Percentiles rank a stretch among this genome's conserved stretches.
phyloP scores from a whole-genome alignment of 2,329 filamentous ascomycete species.

The Xylaria sp. region DNA sequence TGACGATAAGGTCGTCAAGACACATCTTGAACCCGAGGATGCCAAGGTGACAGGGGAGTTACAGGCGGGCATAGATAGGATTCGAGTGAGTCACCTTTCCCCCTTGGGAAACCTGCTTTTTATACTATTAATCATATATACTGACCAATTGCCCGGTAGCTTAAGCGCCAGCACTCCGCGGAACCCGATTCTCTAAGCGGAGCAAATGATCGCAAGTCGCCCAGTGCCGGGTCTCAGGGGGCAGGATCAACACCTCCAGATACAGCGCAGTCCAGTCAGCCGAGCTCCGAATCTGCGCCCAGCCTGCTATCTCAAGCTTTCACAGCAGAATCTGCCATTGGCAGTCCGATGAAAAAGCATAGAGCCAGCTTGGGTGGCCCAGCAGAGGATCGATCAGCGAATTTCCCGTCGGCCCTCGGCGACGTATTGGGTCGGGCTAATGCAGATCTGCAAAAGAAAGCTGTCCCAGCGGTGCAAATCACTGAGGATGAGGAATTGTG shows the following conservation, averaged over 20 bases:
- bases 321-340: slow-evolving; percentile 58
- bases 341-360: slow-evolving; percentile 78
- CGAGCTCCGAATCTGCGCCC: slow-evolving; percentile 42
- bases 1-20: slow-evolving; percentile 65
- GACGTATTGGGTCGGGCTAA: slow-evolving; percentile 47
- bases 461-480: slow-evolving; percentile 26
- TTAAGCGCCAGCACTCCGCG: slow-evolving; percentile 80
- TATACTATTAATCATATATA: background rate
- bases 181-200: slow-evolving; percentile 63
- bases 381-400: slow-evolving; percentile 47
- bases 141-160: slow-evolving; percentile 54
- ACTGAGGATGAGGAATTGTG: slow-evolving; percentile 43
- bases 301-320: slow-evolving; percentile 52
- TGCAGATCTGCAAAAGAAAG: slow-evolving; percentile 33
- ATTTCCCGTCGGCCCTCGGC: slow-evolving; percentile 48
- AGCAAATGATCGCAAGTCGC: slow-evolving; percentile 53
- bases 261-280: slow-evolving; percentile 41
- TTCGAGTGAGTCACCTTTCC: slow-evolving; percentile 64
- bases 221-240: slow-evolving; percentile 49
- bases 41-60: slow-evolving; percentile 74
- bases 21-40: slow-evolving; percentile 72
- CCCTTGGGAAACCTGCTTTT: background rate
- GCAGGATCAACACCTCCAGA: slow-evolving; percentile 50
- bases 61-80: slow-evolving; percentile 80
- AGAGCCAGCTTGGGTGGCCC: slow-evolving; percentile 64